phyloP scores from a whole-genome alignment of 1,284 basidiomycete species.

The Pisolithus thermaeus region DNA sequence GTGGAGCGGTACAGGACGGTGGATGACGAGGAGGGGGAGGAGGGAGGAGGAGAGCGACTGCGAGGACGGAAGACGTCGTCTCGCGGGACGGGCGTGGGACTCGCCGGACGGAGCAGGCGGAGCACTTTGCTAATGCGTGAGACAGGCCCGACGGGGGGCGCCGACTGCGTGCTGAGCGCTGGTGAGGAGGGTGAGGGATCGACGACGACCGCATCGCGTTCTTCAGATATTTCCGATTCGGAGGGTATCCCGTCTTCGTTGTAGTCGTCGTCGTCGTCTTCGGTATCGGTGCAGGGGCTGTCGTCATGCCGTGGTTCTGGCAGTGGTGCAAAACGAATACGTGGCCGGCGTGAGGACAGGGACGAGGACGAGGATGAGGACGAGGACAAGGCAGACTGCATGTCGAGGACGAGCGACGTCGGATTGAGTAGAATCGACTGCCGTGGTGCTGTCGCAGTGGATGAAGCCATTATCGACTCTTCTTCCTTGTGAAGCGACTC shows the following conservation, averaged over 20 bases:
- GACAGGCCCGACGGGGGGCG: background rate
- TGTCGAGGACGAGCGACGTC: background rate
- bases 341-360: slow-evolving; percentile 23
- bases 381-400: background rate
- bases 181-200: background rate
- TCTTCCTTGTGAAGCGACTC: no score
- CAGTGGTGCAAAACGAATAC: slow-evolving; percentile 66
- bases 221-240: background rate
- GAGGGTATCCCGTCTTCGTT: background rate
- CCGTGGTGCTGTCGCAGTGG: background rate
- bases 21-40: slow-evolving; percentile 14
- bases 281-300: slow-evolving; percentile 18
- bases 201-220: background rate
- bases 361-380: background rate
- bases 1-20: slow-evolving; percentile 9
- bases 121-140: background rate
- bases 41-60: slow-evolving; percentile 27
- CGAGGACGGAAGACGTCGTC: slow-evolving; percentile 18
- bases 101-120: background rate
- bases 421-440: background rate
- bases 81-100: background rate
- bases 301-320: slow-evolving; percentile 51
- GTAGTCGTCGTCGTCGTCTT: background rate
- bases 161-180: background rate
- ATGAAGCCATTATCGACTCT: no score